Evolutionary conservation across 2,329 filamentous ascomycete genomes (phyloP), one percentile per base, ranked within the genome.

Genomic region (Ophiostoma australiae): DNA sequence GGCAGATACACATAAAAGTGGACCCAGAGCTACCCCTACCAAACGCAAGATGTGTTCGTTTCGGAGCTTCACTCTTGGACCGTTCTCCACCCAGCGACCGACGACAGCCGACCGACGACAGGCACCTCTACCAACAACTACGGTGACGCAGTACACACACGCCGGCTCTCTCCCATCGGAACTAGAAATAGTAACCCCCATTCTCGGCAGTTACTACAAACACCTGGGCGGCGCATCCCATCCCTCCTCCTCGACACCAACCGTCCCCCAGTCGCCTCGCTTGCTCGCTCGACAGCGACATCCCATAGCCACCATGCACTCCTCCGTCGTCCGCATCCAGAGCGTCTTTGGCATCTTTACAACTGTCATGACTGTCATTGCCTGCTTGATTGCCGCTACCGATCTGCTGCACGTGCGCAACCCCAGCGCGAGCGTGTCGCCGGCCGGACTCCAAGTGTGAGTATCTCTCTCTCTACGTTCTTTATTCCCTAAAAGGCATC

Each of bases 331-430:
- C 74, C 92, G 95, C 76, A 81, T 90, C 75, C 95, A 99, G 81
- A 94, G 93, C 82, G 90, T 93, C 80, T 99, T 99, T 80, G 93
- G 95, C 80, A 97, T 97, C 88, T 97, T 98, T 85, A 98, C 95
- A 23, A 96, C 93, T 35, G 93, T 97, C 74, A 90, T 91, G 71
- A 95, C 97, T 78, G 87, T 87, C 72, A 86, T 97, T 70, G 94
- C 89, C 69, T 87, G 86, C 70, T 82, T 96, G 72, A 92, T 97
- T 76, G 94, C 94, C 67, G 83, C 91, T 69, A 94, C 93, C 55
- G 92, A 94, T 76, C 80, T 97, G 76, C 81, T 90, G 76, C 84
- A 84, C 72, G 87, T 90, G 4, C 90, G 93, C 74, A 85, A 86
- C 7, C 92, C 93, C 0, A 87, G 81, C 67, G 80, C 80, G 72